These are phyloP conservation scores for Saccharomycopsis sp. DNA, from an alignment of 805 yeast species.

Conservation along the genomic window DNA sequence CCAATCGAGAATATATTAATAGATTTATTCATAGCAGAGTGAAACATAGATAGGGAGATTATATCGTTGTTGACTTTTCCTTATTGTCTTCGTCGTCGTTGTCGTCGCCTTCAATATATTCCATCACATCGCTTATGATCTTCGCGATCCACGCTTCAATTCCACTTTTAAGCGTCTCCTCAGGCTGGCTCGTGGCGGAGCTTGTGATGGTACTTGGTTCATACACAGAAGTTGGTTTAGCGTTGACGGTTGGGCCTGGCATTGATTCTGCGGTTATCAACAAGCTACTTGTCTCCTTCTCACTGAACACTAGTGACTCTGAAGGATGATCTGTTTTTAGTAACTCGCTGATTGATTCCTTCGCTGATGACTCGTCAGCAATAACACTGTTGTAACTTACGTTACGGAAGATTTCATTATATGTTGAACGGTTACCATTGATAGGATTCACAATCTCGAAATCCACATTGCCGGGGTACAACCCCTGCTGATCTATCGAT, in stretches of 20 bases:
- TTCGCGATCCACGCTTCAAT: not conserved
- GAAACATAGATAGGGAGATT: not conserved
- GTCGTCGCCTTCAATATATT: not conserved
- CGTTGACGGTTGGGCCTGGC: not conserved
- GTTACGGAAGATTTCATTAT: constrained; percentile 8
- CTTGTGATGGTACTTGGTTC: not conserved
- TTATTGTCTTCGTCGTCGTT: not conserved
- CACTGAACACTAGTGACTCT: not conserved
- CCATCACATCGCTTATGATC: not conserved
- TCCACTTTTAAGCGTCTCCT: not conserved
- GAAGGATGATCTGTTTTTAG: not conserved
- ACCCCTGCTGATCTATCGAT: constrained; percentile 15
- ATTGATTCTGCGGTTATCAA: not conserved
- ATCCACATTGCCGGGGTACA: not conserved
- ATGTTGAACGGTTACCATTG: constrained; percentile 8
- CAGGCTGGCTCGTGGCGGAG: not conserved
- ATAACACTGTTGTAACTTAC: not conserved
- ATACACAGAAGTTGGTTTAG: not conserved
- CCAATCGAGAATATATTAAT: not conserved
- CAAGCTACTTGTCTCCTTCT: not conserved
- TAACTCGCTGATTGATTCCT: not conserved
- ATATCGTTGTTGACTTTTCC: not conserved
- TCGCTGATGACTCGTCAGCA: not conserved
- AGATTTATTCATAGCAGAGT: not conserved
- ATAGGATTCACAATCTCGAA: not conserved